Evolutionary conservation across 2,329 filamentous ascomycete genomes (phyloP), one percentile per base, ranked within the genome.

Genomic region (Phoma herbarum): DNA sequence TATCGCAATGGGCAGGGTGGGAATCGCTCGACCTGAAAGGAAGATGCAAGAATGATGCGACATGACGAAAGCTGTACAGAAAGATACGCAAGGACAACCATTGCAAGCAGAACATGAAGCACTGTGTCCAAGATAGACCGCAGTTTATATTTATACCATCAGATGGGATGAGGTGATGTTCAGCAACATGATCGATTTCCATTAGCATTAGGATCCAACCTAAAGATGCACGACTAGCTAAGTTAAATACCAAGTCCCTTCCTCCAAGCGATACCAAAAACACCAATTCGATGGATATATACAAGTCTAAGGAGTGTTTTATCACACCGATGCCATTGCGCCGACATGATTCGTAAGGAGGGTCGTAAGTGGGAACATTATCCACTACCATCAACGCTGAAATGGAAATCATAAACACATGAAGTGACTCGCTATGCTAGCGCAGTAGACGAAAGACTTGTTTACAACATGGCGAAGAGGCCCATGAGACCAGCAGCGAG

Each of bases 381-480:
- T 33, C 51, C 56, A 54, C 46, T 54, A 16, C n/a, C 16, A 37
- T 41, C 41, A 59, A 51, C 52, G 46, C 48, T 53, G 44, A 41
- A 29, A 5, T 39, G 26, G 25, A 46, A 46, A 26, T 22, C 56
- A 42, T 49, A 25, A 46, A 45, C 41, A 59, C 31, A 45, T 53
- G 20, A 49, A 41, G 16, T 39, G 25, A 31, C 39, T 39, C 31
- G 50, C 56, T 59, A 51, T 54, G 45, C 56, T 50, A 29, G 23
- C 7, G 31, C 29, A 26, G 9, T 20, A 54, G 35, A 39, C 45
- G 25, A 22, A 48, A n/a, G 4, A 50, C n/a, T 51, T 52, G 55
- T 55, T 70, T 71, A 77, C 49, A 77, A 62, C 58, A 75, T 54
- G 25, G 66, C 68, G 37, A 75, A 65, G 26, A 73, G 54, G 39